Evolutionary conservation across 345 rosid genomes (phyloP).

Genomic region (Tarenaya hassleriana): DNA sequence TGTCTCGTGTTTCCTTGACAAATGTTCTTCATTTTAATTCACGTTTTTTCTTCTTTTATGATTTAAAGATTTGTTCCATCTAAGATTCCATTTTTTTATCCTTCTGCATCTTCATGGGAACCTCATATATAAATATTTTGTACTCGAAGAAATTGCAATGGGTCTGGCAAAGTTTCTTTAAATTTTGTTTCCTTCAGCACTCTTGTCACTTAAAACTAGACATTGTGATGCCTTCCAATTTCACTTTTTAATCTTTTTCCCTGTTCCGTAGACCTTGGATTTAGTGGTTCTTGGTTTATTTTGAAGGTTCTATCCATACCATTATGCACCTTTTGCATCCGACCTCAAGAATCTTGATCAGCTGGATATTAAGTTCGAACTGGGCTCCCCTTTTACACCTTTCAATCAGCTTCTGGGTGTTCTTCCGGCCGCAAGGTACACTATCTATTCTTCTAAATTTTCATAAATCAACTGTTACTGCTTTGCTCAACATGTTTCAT

Average conservation of each 20-base stretch:
- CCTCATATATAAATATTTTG: no score
- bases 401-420: constrained; percentile 91
- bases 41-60: constrained; percentile 4
- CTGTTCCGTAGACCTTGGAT: neutral
- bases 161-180: no score
- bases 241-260: neutral
- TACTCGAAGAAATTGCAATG: no score
- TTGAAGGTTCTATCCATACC: constrained; percentile 90
- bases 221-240: neutral
- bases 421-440: constrained; percentile 91
- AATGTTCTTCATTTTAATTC: constrained; percentile 7
- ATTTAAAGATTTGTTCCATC: no score
- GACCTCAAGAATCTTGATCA: constrained; percentile 75
- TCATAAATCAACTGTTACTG: constrained; percentile 6
- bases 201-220: no score
- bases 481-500: constrained; percentile 18
- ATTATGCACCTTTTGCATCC: constrained; percentile 98
- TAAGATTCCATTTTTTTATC: neutral
- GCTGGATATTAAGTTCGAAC: constrained; percentile 59
- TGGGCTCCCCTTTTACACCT: constrained; percentile 83
- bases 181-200: no score
- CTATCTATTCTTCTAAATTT: constrained; percentile 8
- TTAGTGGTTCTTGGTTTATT: constrained; percentile 15
- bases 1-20: neutral
- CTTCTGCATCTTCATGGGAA: no score